Conservation (phyloP, 1,284 basidiomycete species). For the Ganoderma multipileum region DNA sequence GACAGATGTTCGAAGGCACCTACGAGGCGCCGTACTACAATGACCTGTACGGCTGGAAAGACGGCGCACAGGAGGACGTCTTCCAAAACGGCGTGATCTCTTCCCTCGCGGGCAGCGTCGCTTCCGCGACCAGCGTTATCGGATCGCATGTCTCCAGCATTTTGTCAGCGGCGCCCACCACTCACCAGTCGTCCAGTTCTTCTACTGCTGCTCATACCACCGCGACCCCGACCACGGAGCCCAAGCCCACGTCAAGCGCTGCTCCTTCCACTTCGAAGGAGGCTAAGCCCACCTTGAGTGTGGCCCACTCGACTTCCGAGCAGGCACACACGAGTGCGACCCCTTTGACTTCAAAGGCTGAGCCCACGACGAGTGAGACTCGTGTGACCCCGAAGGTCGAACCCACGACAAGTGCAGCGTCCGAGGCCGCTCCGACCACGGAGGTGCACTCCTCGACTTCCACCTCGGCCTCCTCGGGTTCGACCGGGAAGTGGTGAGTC, state of each 20-base stretch:
- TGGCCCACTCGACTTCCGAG: constrained; percentile 5
- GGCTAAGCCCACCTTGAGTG: constrained; percentile 1
- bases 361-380: background rate
- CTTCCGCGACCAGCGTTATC: constrained; percentile 6
- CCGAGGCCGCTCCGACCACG: background rate
- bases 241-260: constrained; percentile 8
- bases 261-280: constrained; percentile 4
- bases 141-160: constrained; percentile 1
- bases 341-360: background rate
- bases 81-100: constrained; percentile 49
- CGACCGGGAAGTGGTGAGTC: constrained; percentile 21
- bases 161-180: background rate
- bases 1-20: constrained; percentile 60
- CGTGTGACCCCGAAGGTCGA: background rate
- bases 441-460: background rate
- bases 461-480: constrained; percentile 3
- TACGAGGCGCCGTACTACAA: constrained; percentile 64
- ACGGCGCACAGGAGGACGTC: constrained; percentile 70
- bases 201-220: background rate
- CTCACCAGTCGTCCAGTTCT: background rate
- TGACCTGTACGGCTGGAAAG: constrained; percentile 60
- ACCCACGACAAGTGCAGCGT: constrained; percentile 2
- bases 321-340: background rate
- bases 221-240: constrained; percentile 3
- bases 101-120: constrained; percentile 14